phyloP scores from a whole-genome alignment of 1,139 yeast genomes.

The Candida anutae region DNA sequence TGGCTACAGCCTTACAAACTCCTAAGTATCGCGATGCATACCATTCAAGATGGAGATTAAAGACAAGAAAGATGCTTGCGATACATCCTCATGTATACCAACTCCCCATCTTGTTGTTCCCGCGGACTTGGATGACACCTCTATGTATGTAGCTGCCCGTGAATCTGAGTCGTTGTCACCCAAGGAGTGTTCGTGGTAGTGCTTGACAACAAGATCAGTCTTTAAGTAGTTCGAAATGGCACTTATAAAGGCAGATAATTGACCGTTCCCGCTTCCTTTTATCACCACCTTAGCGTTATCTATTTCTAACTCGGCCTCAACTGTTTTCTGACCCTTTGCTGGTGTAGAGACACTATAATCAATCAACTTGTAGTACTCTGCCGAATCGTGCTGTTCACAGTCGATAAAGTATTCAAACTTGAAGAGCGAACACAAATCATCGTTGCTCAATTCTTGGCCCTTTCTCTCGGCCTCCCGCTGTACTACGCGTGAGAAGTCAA shows the following conservation, averaged over 20 bases:
- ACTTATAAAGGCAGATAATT: slow-evolving; percentile 82
- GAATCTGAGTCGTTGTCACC: slow-evolving; percentile 73
- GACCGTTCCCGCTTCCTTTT: slow-evolving; percentile 86
- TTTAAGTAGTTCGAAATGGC: slow-evolving; percentile 59
- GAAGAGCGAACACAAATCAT: slow-evolving; percentile 72
- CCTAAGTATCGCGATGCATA: slow-evolving; percentile 13
- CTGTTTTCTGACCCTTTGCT: slow-evolving; percentile 14
- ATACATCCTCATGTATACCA: slow-evolving; percentile 88
- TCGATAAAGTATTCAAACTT: slow-evolving; percentile 62
- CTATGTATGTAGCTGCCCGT: slow-evolving; percentile 86
- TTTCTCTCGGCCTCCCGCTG: slow-evolving; percentile 73
- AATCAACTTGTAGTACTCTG: slow-evolving; percentile 34
- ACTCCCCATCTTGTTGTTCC: slow-evolving; percentile 75
- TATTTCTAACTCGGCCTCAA: slow-evolving; percentile 32
- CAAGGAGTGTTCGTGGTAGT: slow-evolving; percentile 87
- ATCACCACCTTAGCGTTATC: slow-evolving; percentile 43
- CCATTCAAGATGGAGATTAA: slow-evolving; percentile 67
- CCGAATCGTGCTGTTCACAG: slow-evolving; percentile 25
- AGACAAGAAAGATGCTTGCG: slow-evolving; percentile 81
- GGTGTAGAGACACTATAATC: slow-evolving; percentile 43
- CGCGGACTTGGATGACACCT: slow-evolving; percentile 38
- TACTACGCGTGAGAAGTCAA: slow-evolving; percentile 78
- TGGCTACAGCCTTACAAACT: background rate
- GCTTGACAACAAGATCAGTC: slow-evolving; percentile 59
- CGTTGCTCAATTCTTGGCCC: slow-evolving; percentile 77